These are phyloP conservation scores for Cupressus sempervirens DNA, from an alignment of 75 land plant genomes.

Conservation along the genomic window DNA sequence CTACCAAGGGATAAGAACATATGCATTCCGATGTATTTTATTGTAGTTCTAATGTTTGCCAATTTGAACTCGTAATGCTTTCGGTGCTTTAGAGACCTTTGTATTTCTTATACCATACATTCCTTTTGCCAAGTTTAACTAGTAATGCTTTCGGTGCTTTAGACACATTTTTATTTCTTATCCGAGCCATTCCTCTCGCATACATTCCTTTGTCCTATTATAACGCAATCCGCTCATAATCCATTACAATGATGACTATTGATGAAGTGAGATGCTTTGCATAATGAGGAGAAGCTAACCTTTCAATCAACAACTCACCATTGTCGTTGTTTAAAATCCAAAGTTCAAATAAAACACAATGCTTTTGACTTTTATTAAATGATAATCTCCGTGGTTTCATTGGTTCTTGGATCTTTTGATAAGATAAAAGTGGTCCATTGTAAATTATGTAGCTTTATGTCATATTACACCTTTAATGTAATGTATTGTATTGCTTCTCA, in stretches of 20 bases:
- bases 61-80: too few species aligned
- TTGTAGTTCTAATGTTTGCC: too few species aligned
- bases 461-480: neutral
- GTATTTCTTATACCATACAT: too few species aligned
- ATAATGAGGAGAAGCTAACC: neutral
- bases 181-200: neutral
- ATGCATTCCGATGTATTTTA: too few species aligned
- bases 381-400: neutral
- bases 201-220: neutral
- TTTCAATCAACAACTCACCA: neutral
- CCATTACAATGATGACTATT: neutral
- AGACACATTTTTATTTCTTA: too few species aligned
- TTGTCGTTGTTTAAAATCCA: neutral
- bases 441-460: neutral
- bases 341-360: neutral
- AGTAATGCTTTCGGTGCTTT: too few species aligned
- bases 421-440: neutral
- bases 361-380: neutral
- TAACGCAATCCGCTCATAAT: neutral
- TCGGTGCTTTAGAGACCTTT: too few species aligned
- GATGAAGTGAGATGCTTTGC: neutral
- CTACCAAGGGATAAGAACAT: too few species aligned
- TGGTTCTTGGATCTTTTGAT: constrained; percentile 2
- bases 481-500: neutral
- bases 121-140: too few species aligned